phyloP scores from a whole-genome alignment of 352 stramenopile genomes.

The Phytophthora pseudosyringae region DNA sequence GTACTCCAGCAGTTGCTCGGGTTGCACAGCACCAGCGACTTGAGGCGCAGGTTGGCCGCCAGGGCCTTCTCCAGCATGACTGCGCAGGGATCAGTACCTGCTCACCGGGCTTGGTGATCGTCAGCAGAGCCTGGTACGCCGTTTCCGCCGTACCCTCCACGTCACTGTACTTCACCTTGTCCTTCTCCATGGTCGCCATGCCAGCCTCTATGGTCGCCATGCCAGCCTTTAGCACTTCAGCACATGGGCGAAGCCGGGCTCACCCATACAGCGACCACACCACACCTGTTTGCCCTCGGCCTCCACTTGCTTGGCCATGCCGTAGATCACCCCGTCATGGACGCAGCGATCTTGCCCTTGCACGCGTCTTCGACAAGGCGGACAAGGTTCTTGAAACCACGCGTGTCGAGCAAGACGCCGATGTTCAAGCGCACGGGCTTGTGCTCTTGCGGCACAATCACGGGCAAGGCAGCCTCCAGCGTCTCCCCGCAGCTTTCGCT shows the following conservation, averaged over 20 bases:
- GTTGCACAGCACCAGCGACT: slow-evolving; percentile 96
- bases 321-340: slow-evolving; percentile 95
- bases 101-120: slow-evolving; percentile 91
- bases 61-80: slow-evolving; percentile 92
- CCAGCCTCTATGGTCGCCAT: slow-evolving; percentile 79
- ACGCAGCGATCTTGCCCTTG: slow-evolving; percentile 89
- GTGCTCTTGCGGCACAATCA: slow-evolving; percentile 25
- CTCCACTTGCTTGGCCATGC: slow-evolving; percentile 95
- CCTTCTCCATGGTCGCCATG: slow-evolving; percentile 60
- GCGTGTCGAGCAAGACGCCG: slow-evolving; percentile 97
- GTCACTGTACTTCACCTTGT: slow-evolving; percentile 95
- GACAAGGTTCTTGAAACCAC: slow-evolving; percentile 97
- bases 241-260: slow-evolving; percentile 94
- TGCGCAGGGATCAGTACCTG: slow-evolving; percentile 96
- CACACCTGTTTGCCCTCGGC: slow-evolving; percentile 81
- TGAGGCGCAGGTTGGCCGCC: slow-evolving; percentile 69
- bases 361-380: slow-evolving; percentile 96
- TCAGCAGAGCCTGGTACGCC: slow-evolving; percentile 94
- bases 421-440: slow-evolving; percentile 87
- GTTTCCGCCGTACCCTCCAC: slow-evolving; percentile 92
- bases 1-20: slow-evolving; percentile 91
- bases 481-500: slow-evolving; percentile 62
- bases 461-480: slow-evolving; percentile 49
- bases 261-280: slow-evolving; percentile 95
- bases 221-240: slow-evolving; percentile 95